Conservation (phyloP, 441 rosid genomes). For the Adansonia rubrostipa region DNA sequence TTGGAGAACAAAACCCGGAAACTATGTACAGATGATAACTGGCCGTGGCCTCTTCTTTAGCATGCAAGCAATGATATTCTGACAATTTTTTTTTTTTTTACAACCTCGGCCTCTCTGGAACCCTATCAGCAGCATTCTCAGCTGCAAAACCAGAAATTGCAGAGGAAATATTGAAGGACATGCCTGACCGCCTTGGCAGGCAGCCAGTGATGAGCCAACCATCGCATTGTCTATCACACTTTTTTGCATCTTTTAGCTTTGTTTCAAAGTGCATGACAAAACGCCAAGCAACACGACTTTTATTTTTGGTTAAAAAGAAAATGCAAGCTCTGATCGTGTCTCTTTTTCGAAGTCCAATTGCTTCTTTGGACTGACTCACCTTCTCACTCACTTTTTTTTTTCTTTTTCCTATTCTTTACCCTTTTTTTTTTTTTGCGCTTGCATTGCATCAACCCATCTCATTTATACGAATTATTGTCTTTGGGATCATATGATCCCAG, state of each 20-base stretch:
- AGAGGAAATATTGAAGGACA: not conserved
- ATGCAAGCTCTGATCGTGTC: not conserved
- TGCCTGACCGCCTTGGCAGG: not conserved
- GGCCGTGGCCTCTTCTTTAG: conserved; percentile 13
- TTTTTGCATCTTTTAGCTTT: not conserved
- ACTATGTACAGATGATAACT: not conserved
- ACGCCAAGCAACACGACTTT: not conserved
- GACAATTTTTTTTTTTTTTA: conserved; percentile 14
- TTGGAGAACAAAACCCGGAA: conserved; percentile 17
- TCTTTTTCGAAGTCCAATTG: conserved; percentile 13
- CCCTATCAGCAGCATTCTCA: not conserved
- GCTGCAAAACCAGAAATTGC: not conserved
- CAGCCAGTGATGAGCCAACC: not conserved
- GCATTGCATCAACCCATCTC: conserved; percentile 1
- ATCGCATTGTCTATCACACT: not conserved
- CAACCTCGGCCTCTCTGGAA: conserved; percentile 20
- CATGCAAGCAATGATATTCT: conserved; percentile 13
- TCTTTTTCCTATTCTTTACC: not conserved
- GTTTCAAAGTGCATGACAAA: not conserved
- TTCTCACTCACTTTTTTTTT: not conserved
- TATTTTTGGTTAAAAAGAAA: not conserved
- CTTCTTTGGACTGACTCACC: not conserved
- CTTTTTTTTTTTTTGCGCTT: not conserved
- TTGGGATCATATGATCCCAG: not conserved
- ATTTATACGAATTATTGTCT: not conserved